Conservation (phyloP, 2,329 filamentous ascomycete genomes). For the Paecilomyces sp. region DNA sequence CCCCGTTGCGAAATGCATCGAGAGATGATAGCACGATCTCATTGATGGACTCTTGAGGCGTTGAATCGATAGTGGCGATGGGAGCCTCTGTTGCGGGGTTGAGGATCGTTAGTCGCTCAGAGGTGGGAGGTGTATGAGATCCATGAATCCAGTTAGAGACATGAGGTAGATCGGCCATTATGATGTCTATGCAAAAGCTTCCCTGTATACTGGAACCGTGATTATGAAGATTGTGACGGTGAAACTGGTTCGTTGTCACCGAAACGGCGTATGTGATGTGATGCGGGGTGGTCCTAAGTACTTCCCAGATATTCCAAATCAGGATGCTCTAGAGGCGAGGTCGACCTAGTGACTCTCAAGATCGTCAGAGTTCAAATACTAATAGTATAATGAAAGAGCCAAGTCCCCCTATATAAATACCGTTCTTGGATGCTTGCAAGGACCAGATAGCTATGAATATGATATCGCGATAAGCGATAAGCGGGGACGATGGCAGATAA, state of each 20-base stretch:
- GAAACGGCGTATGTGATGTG: neutral
- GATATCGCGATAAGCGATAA: neutral
- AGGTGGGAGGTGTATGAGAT: conserved; percentile 9
- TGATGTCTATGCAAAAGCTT: neutral
- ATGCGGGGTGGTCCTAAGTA: neutral
- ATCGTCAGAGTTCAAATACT: too few relatives aligned
- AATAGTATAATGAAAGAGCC: too few relatives aligned
- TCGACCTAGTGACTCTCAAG: too few relatives aligned
- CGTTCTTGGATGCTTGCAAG: too few relatives aligned
- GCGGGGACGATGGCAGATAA: neutral
- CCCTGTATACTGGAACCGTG: too few relatives aligned
- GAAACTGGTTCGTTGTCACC: too few relatives aligned
- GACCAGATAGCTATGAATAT: neutral
- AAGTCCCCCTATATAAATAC: too few relatives aligned
- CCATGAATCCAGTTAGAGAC: conserved; percentile 26
- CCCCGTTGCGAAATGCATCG: conserved; percentile 40
- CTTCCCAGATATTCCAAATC: too few relatives aligned
- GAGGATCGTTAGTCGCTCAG: conserved; percentile 14
- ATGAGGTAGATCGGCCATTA: conserved; percentile 12
- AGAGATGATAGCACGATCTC: conserved; percentile 37
- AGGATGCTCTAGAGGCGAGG: too few relatives aligned
- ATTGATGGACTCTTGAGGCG: conserved; percentile 46
- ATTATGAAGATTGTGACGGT: too few relatives aligned
- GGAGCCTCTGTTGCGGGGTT: conserved; percentile 23
- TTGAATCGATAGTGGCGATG: conserved; percentile 45